These are phyloP conservation scores for Nakazawaea anatomiae DNA, from an alignment of 805 yeast species.

Conservation along the genomic window DNA sequence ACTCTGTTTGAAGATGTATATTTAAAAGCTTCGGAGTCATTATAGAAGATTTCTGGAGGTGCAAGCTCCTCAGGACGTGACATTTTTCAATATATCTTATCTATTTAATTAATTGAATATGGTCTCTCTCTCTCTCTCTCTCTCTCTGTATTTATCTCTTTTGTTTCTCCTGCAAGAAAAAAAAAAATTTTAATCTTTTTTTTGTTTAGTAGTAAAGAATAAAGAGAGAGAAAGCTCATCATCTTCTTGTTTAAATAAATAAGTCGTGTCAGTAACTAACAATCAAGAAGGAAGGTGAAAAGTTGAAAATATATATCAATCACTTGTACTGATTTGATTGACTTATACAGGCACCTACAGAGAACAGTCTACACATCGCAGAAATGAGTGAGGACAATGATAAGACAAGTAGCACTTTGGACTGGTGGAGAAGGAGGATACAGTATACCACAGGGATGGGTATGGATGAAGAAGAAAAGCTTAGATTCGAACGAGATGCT, in stretches of 20 bases:
- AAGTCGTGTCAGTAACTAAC: too few species aligned
- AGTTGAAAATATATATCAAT: too few species aligned
- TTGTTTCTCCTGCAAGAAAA: not conserved
- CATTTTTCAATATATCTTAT: constrained; percentile 37
- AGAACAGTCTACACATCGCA: too few species aligned
- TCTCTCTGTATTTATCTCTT: not conserved
- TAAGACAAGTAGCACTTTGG: constrained; percentile 30
- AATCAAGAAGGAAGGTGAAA: too few species aligned
- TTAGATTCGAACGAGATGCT: constrained; percentile 52
- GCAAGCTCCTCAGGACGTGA: constrained; percentile 96
- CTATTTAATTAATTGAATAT: too few species aligned
- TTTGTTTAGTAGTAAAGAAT: too few species aligned
- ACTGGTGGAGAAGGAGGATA: constrained; percentile 77
- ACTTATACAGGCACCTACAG: too few species aligned
- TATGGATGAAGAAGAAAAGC: constrained; percentile 40
- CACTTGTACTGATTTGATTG: too few species aligned
- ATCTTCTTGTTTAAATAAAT: too few species aligned
- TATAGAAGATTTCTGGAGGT: constrained; percentile 93
- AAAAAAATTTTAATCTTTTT: too few species aligned
- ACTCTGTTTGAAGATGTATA: constrained; percentile 94
- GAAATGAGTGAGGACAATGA: constrained; percentile 2
- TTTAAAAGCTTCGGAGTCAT: constrained; percentile 83
- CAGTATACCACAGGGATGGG: constrained; percentile 71
- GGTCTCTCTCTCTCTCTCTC: too few species aligned
- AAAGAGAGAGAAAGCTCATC: too few species aligned